phyloP scores from a whole-genome alignment of 139 green algal genomes.

The Micractinium conductrix region DNA sequence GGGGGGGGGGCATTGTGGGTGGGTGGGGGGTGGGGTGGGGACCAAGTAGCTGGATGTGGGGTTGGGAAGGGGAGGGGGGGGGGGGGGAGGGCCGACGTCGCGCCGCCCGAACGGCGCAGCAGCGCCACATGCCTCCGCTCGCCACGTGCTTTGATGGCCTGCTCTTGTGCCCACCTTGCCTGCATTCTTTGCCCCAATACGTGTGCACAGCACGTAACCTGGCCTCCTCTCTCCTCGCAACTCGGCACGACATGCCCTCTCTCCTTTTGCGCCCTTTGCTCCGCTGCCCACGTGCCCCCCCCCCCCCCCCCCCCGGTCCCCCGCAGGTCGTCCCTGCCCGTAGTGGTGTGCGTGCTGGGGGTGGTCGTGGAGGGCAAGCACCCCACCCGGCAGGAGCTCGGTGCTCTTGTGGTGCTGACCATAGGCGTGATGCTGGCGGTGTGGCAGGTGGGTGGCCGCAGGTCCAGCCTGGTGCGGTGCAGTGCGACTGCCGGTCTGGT shows the following conservation, averaged over 20 bases:
- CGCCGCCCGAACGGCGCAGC: too few relatives aligned
- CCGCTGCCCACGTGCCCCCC: slow-evolving; percentile 40
- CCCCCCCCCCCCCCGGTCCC: slow-evolving; percentile 42
- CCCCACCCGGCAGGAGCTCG: slow-evolving; percentile 42
- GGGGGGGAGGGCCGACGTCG: too few relatives aligned
- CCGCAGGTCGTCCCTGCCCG: slow-evolving; percentile 43
- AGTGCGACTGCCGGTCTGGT: too few relatives aligned
- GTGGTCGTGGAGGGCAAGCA: slow-evolving; percentile 53
- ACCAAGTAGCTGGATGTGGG: too few relatives aligned
- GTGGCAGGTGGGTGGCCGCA: too few relatives aligned
- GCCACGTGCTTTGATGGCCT: too few relatives aligned
- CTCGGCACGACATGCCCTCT: not conserved
- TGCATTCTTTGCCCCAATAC: not conserved
- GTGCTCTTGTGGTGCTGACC: slow-evolving; percentile 50
- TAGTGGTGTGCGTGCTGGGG: slow-evolving; percentile 53
- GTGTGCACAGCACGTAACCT: slow-evolving; percentile 42
- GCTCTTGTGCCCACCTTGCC: too few relatives aligned
- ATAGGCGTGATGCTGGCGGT: slow-evolving; percentile 61
- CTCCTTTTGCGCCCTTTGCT: not conserved
- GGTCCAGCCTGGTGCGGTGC: too few relatives aligned
- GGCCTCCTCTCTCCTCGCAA: slow-evolving; percentile 49
- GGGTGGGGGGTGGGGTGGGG: too few relatives aligned
- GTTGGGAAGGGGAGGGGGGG: too few relatives aligned
- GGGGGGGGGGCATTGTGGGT: not conserved
- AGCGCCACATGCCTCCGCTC: too few relatives aligned